phyloP scores from a whole-genome alignment of 2,329 filamentous ascomycete genomes.

The Ophiostoma sp. region DNA sequence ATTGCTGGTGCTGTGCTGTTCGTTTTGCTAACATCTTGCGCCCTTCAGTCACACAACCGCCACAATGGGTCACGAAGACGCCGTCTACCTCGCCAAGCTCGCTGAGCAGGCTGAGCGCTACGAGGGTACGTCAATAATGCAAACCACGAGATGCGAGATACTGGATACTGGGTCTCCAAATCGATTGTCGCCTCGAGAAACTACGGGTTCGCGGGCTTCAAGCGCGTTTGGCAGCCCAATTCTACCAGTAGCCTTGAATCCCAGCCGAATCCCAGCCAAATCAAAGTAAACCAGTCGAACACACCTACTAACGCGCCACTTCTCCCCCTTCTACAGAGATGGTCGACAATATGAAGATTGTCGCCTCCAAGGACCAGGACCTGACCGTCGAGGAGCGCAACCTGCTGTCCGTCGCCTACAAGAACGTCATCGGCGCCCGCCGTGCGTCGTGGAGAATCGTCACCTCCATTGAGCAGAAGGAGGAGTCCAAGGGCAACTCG shows the following conservation, averaged over 20 bases:
- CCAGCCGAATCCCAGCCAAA: neutral
- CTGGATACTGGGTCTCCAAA: neutral
- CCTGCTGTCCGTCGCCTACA: constrained; percentile 97
- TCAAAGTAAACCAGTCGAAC: neutral
- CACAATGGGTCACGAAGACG: constrained; percentile 99
- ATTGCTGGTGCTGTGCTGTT: too few relatives aligned
- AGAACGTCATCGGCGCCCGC: constrained; percentile 98
- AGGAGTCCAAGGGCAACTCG: constrained; percentile 97
- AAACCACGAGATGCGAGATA: neutral
- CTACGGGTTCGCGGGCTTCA: neutral
- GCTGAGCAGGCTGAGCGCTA: constrained; percentile 99
- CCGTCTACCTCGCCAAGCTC: constrained; percentile 99
- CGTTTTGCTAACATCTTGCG: neutral
- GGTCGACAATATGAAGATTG: constrained; percentile 99
- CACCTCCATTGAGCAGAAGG: constrained; percentile 99
- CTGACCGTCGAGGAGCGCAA: constrained; percentile 97
- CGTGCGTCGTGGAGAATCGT: constrained; percentile 99
- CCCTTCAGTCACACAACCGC: constrained; percentile 38
- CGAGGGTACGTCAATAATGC: constrained; percentile 69
- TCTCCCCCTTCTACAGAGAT: constrained; percentile 65
- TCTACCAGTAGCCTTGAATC: too few relatives aligned
- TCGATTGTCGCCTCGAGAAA: neutral
- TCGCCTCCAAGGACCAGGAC: constrained; percentile 83
- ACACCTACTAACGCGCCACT: constrained; percentile 24
- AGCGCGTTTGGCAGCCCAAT: neutral